Base-by-base conservation (phyloP, 1,284 basidiomycete genomes). In the Melampsora larici-populina region DNA sequence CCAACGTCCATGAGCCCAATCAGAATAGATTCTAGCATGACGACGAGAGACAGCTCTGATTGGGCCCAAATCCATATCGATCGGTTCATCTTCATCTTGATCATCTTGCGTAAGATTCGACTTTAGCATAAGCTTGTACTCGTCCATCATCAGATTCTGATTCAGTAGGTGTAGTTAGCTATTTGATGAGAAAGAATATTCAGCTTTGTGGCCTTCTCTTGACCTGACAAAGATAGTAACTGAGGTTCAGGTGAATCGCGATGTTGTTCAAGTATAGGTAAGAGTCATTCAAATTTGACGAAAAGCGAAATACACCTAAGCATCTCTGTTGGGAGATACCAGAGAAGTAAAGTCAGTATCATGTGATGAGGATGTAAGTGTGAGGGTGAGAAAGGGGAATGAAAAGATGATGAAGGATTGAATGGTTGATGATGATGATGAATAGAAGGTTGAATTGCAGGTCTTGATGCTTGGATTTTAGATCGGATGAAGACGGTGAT, bases 11-110 rank as follows among this genome's bases (percentile, higher is more conserved):
- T 92, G 90, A 29, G 91, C 89, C 81, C 90, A 89, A 86, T 93
- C 91, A 83, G 91, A 97, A 84, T 93, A 93, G 82, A 99, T 95
- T 86, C 90, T 91, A 70, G 97, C 97, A 83, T 99, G 97, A 18
- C 97, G 87, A 31, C 97, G 88, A 15, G 95, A 98, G 74, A 99
- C 95, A 79, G 93, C 95, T 88, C 98, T 98, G 79, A 98, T 88
- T 0, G 93, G 91, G 4, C 97, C 97, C 6, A 99, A 89, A 86
- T 99, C 97, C 64, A 99, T 93, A 82, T 99, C 97, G 64, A 84
- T 67, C 24, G 46, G 48, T 60, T 68, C 65, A 8, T 60, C 21
- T 9, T 48, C n/a, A 21, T 69, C 55, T 60, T 58, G 48, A 67
- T 75, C 9, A 17, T 63, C 17, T 26, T 55, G 51, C 3, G 15